Conservation (phyloP, 257 asterid species). For the Pogostemon cablin region DNA sequence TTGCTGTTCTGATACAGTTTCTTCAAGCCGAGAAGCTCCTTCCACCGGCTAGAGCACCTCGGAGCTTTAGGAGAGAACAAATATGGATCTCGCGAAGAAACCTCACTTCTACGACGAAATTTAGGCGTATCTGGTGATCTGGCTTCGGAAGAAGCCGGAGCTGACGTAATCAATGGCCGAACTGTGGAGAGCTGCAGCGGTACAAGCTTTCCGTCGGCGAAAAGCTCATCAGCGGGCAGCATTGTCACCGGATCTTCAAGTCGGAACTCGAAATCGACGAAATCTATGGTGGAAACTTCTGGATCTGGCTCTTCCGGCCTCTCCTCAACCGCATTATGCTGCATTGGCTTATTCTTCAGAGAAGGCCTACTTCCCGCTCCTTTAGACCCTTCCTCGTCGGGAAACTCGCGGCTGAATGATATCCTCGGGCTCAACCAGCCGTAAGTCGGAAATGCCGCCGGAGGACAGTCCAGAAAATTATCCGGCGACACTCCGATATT, state of each 20-base stretch:
- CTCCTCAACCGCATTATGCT: constrained; percentile 35
- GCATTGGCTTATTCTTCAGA: constrained; percentile 19
- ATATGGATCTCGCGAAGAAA: constrained; percentile 62
- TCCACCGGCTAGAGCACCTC: constrained; percentile 88
- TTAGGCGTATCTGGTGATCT: constrained; percentile 57
- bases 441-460: constrained; percentile 52
- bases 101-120: constrained; percentile 52
- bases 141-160: constrained; percentile 35
- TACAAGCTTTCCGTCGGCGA: constrained; percentile 81
- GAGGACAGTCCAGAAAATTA: constrained; percentile 51
- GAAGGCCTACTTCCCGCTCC: constrained; percentile 36
- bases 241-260: constrained; percentile 81
- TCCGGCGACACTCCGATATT: constrained; percentile 61
- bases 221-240: constrained; percentile 95
- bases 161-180: constrained; percentile 43
- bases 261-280: constrained; percentile 81
- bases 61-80: constrained; percentile 93
- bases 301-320: constrained; percentile 58
- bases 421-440: constrained; percentile 62
- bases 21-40: constrained; percentile 77
- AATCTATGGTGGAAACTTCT: constrained; percentile 45
- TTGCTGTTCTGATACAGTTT: constrained; percentile 63
- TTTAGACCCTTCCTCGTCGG: constrained; percentile 41
- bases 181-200: constrained; percentile 67
- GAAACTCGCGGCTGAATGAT: constrained; percentile 43